Evolutionary conservation across 2,329 filamentous ascomycete species (phyloP).

Genomic region (Phaeophleospora eucalypticola): DNA sequence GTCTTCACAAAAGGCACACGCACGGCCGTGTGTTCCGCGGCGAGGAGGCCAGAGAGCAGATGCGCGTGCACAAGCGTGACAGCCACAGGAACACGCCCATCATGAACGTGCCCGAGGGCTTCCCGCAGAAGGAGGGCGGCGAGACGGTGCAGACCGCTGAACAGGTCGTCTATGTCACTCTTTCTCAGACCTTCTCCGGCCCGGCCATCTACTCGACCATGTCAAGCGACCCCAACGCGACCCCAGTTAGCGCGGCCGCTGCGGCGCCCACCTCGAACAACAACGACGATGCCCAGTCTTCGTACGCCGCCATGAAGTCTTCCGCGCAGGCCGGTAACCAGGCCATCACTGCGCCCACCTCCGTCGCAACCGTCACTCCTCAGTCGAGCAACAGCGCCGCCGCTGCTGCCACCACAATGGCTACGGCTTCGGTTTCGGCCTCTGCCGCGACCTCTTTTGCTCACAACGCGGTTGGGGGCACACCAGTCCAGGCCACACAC

Average conservation of each 20-base stretch:
- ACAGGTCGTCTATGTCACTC: conserved; percentile 52
- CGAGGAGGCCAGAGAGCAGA: conserved; percentile 23
- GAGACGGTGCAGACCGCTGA: conserved; percentile 29
- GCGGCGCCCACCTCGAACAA: conserved; percentile 14
- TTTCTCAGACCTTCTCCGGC: conserved; percentile 50
- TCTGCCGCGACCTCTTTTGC: conserved; percentile 9
- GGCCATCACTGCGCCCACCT: conserved; percentile 5
- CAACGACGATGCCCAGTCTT: conserved; percentile 13
- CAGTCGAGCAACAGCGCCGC: conserved; percentile 6
- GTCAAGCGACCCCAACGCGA: conserved; percentile 10
- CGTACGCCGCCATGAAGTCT: conserved; percentile 12
- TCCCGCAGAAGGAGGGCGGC: conserved; percentile 12
- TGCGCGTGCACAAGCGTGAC: conserved; percentile 26
- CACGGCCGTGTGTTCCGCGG: conserved; percentile 30
- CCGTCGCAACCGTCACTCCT: conserved; percentile 15
- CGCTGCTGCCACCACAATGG: conserved; percentile 14
- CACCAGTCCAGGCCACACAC: conserved; percentile 23
- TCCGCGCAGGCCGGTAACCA: conserved; percentile 9
- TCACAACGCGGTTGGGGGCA: conserved; percentile 15
- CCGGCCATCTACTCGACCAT: conserved; percentile 33
- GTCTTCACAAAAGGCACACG: conserved; percentile 27
- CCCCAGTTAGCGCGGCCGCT: conserved; percentile 13
- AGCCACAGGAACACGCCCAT: conserved; percentile 22
- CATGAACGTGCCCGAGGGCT: conserved; percentile 27
- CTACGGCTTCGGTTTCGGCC: conserved; percentile 15